Conservation (phyloP, 805 yeast genomes). For the Teunomyces lycoperdinae region DNA sequence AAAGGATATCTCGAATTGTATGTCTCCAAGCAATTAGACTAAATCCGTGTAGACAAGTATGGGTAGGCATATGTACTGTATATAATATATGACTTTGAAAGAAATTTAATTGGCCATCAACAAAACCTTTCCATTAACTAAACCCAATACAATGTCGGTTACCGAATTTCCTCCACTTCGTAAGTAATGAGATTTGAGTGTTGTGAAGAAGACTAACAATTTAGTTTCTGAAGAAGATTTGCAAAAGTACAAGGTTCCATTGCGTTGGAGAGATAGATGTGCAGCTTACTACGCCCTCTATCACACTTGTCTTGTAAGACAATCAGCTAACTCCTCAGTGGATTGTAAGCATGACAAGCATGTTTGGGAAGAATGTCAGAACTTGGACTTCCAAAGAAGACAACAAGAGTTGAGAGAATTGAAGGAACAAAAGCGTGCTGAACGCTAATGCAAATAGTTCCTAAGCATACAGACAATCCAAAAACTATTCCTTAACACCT, state of each 20-base stretch:
- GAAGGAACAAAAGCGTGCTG: slow-evolving; percentile 41
- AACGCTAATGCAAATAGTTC: background rate
- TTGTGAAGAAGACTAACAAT: slow-evolving; percentile 16
- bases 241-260: slow-evolving; percentile 74
- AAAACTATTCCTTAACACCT: background rate
- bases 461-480: background rate
- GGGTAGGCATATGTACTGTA: background rate
- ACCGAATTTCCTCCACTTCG: slow-evolving; percentile 45
- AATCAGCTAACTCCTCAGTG: slow-evolving; percentile 40
- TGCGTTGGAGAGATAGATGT: slow-evolving; percentile 81
- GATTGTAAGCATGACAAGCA: slow-evolving; percentile 77
- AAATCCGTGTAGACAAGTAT: too few species aligned
- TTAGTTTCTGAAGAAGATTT: slow-evolving; percentile 78
- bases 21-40: too few species aligned
- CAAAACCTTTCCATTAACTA: background rate
- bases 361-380: slow-evolving; percentile 82
- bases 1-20: too few species aligned
- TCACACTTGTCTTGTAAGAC: slow-evolving; percentile 43
- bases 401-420: slow-evolving; percentile 64
- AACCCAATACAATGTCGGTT: slow-evolving; percentile 24
- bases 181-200: slow-evolving; percentile 19
- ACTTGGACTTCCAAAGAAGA: slow-evolving; percentile 76
- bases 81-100: slow-evolving; percentile 5
- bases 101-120: slow-evolving; percentile 14
- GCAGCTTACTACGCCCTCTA: slow-evolving; percentile 52